phyloP scores from a whole-genome alignment of 768 basidiomycete species.

The Hericium rajendrae region DNA sequence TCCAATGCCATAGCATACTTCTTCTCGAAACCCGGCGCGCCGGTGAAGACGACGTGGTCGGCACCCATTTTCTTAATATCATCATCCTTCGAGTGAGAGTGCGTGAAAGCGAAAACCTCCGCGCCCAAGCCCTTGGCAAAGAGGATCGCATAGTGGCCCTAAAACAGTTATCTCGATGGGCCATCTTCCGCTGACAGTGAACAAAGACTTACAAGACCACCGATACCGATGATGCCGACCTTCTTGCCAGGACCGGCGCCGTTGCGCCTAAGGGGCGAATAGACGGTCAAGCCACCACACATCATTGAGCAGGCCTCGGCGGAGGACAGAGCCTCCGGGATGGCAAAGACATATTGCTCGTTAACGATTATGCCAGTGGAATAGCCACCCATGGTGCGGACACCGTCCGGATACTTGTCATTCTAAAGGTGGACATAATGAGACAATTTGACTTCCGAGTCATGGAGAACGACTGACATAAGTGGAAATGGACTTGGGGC shows the following conservation, averaged over 20 bases:
- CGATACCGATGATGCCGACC: conserved; percentile 59
- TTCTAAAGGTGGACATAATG: neutral
- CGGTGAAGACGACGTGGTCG: conserved; percentile 39
- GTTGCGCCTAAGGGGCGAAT: conserved; percentile 47
- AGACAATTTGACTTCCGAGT: neutral
- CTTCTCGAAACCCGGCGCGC: conserved; percentile 29
- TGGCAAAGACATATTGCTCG: conserved; percentile 48
- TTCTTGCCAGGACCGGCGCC: conserved; percentile 50
- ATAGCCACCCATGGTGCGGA: conserved; percentile 22
- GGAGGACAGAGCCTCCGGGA: conserved; percentile 44
- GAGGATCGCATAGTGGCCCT: conserved; percentile 28
- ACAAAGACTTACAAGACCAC: conserved; percentile 32
- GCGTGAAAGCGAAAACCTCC: conserved; percentile 50
- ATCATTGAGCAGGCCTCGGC: conserved; percentile 53
- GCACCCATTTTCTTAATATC: conserved; percentile 54
- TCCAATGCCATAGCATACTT: conserved; percentile 32
- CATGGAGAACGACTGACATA: conserved; percentile 29
- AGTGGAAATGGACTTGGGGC: conserved; percentile 30
- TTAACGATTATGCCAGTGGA: conserved; percentile 34
- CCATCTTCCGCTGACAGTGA: neutral
- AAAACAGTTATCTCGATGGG: neutral
- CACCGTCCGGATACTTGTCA: neutral
- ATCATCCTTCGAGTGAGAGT: conserved; percentile 39
- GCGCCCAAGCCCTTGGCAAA: conserved; percentile 48
- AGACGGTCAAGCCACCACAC: conserved; percentile 57